A percentile compares a stretch with the other conserved stretches of the same genome.
These are phyloP conservation scores for Boletus edulis DNA, from an alignment of 768 basidiomycete species.

Conservation along the genomic window DNA sequence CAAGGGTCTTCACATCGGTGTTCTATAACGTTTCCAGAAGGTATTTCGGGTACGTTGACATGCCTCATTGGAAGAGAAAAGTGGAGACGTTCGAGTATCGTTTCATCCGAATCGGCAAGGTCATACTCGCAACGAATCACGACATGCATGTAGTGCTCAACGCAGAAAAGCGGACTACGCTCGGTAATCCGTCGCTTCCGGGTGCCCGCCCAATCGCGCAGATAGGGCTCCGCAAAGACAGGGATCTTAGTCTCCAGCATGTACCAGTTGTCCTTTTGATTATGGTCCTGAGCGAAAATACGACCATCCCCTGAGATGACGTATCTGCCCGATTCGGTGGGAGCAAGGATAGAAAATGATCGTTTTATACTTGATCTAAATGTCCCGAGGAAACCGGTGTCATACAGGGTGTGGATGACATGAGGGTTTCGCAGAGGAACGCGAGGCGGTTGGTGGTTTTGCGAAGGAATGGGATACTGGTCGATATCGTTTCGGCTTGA, in stretches of 20 bases:
- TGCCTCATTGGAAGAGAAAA: constrained; percentile 52
- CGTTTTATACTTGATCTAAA: constrained; percentile 28
- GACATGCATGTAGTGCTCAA: constrained; percentile 53
- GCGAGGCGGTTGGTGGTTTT: constrained; percentile 60
- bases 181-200: constrained; percentile 41
- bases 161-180: constrained; percentile 53
- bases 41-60: constrained; percentile 38
- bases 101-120: constrained; percentile 33
- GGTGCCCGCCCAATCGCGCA: constrained; percentile 30
- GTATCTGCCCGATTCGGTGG: constrained; percentile 45
- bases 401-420: constrained; percentile 44
- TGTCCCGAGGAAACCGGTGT: constrained; percentile 39
- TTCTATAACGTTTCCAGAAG: background rate
- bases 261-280: constrained; percentile 28
- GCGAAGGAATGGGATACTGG: constrained; percentile 55
- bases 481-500: constrained; percentile 41
- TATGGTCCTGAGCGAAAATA: constrained; percentile 39
- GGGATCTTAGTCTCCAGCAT: constrained; percentile 21
- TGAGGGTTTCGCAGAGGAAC: constrained; percentile 56
- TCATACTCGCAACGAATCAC: constrained; percentile 58
- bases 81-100: constrained; percentile 24
- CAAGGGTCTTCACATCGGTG: constrained; percentile 5
- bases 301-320: constrained; percentile 48
- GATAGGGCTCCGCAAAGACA: constrained; percentile 11
- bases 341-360: constrained; percentile 49